These are phyloP conservation scores for Coleophoma cylindrospora DNA, from an alignment of 2,329 filamentous ascomycete genomes.

Conservation along the genomic window DNA sequence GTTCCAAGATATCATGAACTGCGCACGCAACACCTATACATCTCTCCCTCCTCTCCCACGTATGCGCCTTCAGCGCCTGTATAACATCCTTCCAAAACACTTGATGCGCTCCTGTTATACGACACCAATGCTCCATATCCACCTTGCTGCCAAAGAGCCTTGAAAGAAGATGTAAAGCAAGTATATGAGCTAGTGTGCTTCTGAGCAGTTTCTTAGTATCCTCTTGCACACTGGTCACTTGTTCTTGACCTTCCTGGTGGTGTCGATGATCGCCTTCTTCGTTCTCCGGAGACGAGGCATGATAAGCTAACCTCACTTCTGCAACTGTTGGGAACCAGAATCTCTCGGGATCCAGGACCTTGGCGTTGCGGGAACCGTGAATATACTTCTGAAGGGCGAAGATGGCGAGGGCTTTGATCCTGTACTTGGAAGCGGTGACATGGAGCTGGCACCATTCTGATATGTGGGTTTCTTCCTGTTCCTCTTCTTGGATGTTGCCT, in stretches of 20 bases:
- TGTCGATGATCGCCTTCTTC: too few relatives aligned
- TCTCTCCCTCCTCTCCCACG: neutral
- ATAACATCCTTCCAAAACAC: neutral
- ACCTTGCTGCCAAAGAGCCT: neutral
- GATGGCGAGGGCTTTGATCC: neutral
- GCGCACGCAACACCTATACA: neutral
- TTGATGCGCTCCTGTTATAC: neutral
- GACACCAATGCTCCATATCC: neutral
- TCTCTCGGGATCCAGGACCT: neutral
- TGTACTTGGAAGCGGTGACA: neutral
- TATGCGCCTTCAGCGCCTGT: neutral
- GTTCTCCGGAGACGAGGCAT: too few relatives aligned
- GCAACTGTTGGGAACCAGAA: neutral
- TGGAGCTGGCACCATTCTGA: neutral
- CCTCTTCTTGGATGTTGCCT: too few relatives aligned
- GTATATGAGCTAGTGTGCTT: neutral
- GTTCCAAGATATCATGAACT: neutral
- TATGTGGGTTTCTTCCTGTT: neutral
- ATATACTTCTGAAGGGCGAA: neutral
- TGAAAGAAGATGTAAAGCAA: neutral
- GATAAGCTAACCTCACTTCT: neutral
- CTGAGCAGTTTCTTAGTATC: neutral
- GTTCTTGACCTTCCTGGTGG: too few relatives aligned
- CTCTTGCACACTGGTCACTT: too few relatives aligned
- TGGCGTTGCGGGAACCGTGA: neutral